These are phyloP conservation scores for Alternaria solani DNA, from an alignment of 2,329 filamentous ascomycete species.

Conservation along the genomic window DNA sequence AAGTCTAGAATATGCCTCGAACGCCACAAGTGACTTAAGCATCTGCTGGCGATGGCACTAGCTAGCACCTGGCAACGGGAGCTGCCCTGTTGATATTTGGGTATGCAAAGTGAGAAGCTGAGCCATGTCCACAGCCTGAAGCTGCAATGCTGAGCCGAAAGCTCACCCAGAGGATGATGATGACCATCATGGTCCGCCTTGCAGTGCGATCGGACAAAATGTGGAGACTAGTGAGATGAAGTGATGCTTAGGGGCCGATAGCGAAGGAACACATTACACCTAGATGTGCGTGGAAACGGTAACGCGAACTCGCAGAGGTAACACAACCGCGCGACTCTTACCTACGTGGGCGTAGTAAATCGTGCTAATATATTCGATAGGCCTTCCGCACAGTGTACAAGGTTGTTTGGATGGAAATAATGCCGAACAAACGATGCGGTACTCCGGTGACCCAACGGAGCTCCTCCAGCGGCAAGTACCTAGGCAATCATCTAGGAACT, in stretches of 20 bases:
- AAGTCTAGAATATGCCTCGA: slow-evolving; percentile 17
- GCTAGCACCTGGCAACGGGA: slow-evolving; percentile 29
- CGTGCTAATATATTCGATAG: background rate
- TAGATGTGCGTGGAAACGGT: slow-evolving; percentile 18
- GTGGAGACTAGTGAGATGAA: slow-evolving; percentile 16
- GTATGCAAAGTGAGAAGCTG: slow-evolving; percentile 6
- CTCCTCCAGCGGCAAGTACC: slow-evolving; percentile 21
- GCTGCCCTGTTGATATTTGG: slow-evolving; percentile 14
- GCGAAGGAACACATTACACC: slow-evolving; percentile 24
- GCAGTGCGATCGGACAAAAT: background rate
- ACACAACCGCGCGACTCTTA: slow-evolving; percentile 2
- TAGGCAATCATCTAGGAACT: slow-evolving; percentile 13
- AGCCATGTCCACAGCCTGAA: slow-evolving; percentile 6
- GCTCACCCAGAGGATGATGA: slow-evolving; percentile 11
- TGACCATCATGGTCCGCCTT: slow-evolving; percentile 6
- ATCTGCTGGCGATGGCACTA: slow-evolving; percentile 27
- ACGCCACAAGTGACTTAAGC: slow-evolving; percentile 27
- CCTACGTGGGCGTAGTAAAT: background rate
- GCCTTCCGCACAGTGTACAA: slow-evolving; percentile 2
- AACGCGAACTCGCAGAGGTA: slow-evolving; percentile 7
- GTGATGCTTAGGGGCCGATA: slow-evolving; percentile 12
- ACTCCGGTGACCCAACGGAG: slow-evolving; percentile 12
- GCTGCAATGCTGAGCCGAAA: slow-evolving; percentile 8
- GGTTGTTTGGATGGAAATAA: slow-evolving; percentile 14
- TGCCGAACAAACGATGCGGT: slow-evolving; percentile 10